Base-by-base conservation (phyloP, 441 rosid species). In the Arabidopsis lyrata region DNA sequence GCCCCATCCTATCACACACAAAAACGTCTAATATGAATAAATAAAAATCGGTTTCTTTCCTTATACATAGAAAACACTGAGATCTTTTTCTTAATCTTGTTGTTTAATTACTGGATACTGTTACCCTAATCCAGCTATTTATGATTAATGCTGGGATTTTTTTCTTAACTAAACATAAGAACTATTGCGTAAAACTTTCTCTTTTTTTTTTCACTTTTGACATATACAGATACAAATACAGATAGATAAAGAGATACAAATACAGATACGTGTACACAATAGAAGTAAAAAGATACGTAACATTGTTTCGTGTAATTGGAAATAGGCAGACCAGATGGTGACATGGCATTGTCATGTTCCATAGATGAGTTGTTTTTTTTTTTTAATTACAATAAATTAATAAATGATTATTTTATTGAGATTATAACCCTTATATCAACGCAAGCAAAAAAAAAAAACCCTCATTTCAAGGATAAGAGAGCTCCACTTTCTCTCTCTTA, bases 401-500 rank as follows among this genome's bases (percentile, higher is more conserved):
- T 39, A 20, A 18, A 13, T 18, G 20, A 20, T n/a, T 31, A 18
- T 8, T 52, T 41, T 3, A 31, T 18, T 31, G 57, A 72, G 70
- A 63, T 68, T 65, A 61, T 81, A 77, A 74, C 72, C 81, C 90
- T 82, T 58, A 75, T 77, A 80, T 79, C 85, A 70, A 83, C 77
- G 82, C 71, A 35, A 34, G 4, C 31, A 1, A 57, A 57, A 24
- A 77, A 47, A 74, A 60, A 29, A 67, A 69, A 55, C 58, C 75
- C 75, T 69, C 75, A 57, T 69, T 63, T 70, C 75, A 70, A 63
- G 80, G 72, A 70, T 63, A 55, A 70, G 68, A 79, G 80, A 85
- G 79, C 92, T 85, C 69, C 80, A 65, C 80, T 42, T 66, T 68
- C 57, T 65, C 75, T 86, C 92, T 86, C 73, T 49, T 42, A 8